Conservation (phyloP, 495 filamentous ascomycete species). For the Parachaetomium inaequale region DNA sequence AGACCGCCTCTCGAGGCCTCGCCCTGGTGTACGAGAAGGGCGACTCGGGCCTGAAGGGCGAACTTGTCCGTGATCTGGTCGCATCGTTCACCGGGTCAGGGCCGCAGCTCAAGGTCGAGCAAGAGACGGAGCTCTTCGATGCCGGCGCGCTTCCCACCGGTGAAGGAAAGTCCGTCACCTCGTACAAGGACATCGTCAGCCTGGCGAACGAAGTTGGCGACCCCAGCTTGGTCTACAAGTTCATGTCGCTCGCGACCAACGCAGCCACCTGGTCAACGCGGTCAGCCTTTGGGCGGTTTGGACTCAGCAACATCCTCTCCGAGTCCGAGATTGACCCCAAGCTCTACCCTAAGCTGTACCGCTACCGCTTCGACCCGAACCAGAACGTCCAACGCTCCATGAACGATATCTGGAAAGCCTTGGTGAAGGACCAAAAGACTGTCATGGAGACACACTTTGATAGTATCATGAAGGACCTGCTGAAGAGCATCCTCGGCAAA, state of each 20-base stretch:
- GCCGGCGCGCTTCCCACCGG: slow-evolving; percentile 89
- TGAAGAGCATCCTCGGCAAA: slow-evolving; percentile 78
- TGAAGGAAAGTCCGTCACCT: slow-evolving; percentile 82
- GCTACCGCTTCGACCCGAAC: slow-evolving; percentile 93
- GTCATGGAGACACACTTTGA: slow-evolving; percentile 76
- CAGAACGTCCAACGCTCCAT: slow-evolving; percentile 87
- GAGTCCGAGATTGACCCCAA: slow-evolving; percentile 87
- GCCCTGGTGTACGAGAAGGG: slow-evolving; percentile 90
- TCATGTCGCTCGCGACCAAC: slow-evolving; percentile 93
- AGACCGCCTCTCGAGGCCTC: slow-evolving; percentile 87
- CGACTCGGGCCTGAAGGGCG: slow-evolving; percentile 70
- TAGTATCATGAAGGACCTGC: slow-evolving; percentile 76
- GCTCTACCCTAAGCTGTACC: slow-evolving; percentile 88
- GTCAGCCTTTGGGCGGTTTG: slow-evolving; percentile 91
- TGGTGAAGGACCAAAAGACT: slow-evolving; percentile 76
- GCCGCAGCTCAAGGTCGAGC: slow-evolving; percentile 72
- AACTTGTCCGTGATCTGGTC: slow-evolving; percentile 81
- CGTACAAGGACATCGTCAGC: slow-evolving; percentile 93
- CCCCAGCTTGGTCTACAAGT: slow-evolving; percentile 89
- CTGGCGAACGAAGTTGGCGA: slow-evolving; percentile 92
- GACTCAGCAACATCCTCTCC: slow-evolving; percentile 84
- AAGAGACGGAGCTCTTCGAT: slow-evolving; percentile 90
- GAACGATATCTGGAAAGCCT: slow-evolving; percentile 93
- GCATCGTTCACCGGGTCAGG: slow-evolving; percentile 76
- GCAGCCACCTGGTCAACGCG: slow-evolving; percentile 94